These are phyloP conservation scores for Medicago truncatula DNA, from an alignment of 306 rosid species.

Conservation along the genomic window DNA sequence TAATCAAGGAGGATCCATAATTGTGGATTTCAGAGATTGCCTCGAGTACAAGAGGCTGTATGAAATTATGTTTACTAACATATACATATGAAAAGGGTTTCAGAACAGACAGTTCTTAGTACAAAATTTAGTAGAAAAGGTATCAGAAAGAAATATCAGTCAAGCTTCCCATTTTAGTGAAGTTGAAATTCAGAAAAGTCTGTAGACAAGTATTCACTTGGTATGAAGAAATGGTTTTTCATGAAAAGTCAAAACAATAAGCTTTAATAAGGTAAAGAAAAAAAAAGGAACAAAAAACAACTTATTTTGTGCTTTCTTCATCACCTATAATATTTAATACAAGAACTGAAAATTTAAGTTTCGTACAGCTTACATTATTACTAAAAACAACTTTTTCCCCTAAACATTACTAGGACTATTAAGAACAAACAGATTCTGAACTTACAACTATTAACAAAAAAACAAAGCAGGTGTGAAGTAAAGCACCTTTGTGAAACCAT, in stretches of 20 bases:
- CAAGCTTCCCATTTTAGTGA: constrained; percentile 11
- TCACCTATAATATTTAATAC: constrained; percentile 10
- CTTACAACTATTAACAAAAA: constrained; percentile 2
- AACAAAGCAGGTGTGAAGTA: constrained; percentile 16
- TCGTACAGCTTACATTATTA: constrained; percentile 10
- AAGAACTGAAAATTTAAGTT: constrained; percentile 18
- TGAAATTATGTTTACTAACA: constrained; percentile 23
- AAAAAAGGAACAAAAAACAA: constrained; percentile 1
- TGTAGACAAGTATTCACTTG: background rate
- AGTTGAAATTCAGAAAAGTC: constrained; percentile 2
- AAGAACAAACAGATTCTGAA: constrained; percentile 11
- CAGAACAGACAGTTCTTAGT: constrained; percentile 24
- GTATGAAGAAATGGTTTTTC: constrained; percentile 7
- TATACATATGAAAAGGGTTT: constrained; percentile 28
- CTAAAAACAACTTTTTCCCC: background rate
- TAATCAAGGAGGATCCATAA: constrained; percentile 19
- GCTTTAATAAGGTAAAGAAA: background rate
- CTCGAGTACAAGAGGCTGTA: constrained; percentile 31
- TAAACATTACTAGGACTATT: background rate
- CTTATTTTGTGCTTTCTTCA: constrained; percentile 27
- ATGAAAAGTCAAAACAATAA: background rate
- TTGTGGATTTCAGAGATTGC: constrained; percentile 22
- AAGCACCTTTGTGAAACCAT: constrained; percentile 73
- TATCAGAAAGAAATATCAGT: constrained; percentile 29
- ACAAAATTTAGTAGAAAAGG: constrained; percentile 30